phyloP scores from a whole-genome alignment of 176 grass and related monocot genomes.

The Cymbopogon citratus region DNA sequence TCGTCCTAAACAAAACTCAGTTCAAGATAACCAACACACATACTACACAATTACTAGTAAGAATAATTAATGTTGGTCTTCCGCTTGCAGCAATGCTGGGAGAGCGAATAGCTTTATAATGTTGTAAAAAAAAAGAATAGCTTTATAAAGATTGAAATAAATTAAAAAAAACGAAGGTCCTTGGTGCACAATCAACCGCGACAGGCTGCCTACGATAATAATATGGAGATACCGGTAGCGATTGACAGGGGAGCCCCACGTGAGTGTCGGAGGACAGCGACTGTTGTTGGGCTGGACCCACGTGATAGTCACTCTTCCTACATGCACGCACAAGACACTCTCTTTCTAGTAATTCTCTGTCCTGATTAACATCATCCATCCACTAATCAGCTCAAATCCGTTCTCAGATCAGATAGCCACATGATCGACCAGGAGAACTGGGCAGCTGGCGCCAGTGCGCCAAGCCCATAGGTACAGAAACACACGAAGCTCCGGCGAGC shows the following conservation, averaged over 20 bases:
- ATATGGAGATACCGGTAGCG: not conserved
- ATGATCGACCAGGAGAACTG: not conserved
- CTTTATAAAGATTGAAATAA: too few relatives aligned
- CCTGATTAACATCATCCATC: not conserved
- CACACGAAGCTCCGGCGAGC: too few relatives aligned
- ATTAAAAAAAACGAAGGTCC: not conserved
- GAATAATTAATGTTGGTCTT: too few relatives aligned
- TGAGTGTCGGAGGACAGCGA: not conserved
- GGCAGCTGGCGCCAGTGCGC: not conserved
- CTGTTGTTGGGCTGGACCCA: not conserved
- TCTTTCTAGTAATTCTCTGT: not conserved
- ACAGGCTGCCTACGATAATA: not conserved
- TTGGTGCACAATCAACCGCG: constrained; percentile 11
- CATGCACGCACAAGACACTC: not conserved
- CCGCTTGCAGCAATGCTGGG: too few relatives aligned
- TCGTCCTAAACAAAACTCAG: too few relatives aligned
- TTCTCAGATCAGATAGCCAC: too few relatives aligned
- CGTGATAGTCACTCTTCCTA: not conserved
- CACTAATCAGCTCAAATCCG: not conserved
- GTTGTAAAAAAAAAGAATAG: too few relatives aligned
- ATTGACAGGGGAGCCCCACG: constrained; percentile 12
- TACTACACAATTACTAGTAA: too few relatives aligned
- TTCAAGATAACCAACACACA: too few relatives aligned
- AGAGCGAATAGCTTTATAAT: too few relatives aligned
- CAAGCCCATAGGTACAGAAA: too few relatives aligned